Base-by-base conservation (phyloP, 1,139 yeast genomes). In the Sugiyamaella castrensis region DNA sequence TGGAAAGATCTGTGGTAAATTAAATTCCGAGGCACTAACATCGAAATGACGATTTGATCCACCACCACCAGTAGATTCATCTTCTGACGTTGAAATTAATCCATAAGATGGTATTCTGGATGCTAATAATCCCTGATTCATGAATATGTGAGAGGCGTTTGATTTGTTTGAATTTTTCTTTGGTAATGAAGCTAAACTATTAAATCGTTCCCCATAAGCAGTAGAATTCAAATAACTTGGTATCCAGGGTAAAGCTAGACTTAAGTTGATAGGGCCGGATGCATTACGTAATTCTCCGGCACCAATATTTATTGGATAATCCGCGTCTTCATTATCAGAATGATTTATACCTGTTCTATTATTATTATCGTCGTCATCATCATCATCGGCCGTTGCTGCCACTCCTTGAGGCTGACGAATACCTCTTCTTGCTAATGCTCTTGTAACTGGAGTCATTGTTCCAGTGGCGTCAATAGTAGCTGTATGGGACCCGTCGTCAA, bases 131-230 rank as follows among this genome's bases (percentile, higher is more conserved):
- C 26, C 39, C 19, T 37, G 9, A 38, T 36, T 36, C 24, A 36
- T 13, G 28, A 36, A 28, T 19, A 19, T 19, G 24, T 19, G 24
- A 19, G 24, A 19, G 5, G 3, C 5, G 24, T 19, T 19, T 19
- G 24, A 19, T 19, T 19, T 19, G 5, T 19, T 19, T 19, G 24
- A 19, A 19, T 19, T 5, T 19, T 19, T 30, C 39, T 26, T 29
- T 27, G 10, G 43, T 33, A 34, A 19, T 19, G 24, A 19, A 19
- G 24, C 24, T 4, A 53, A 50, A 27, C 52, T 40, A 15, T 38
- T 13, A 35, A 48, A 54, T 24, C 63, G 57, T 44, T 61, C 64
- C 27, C 65, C 62, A 43, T 59, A 62, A n/a, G 62, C 62, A n/a
- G 65, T 62, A 12, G 39, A 47, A 16, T 48, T 41, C 31, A 62